These are phyloP conservation scores for Xylariaceae sp. DNA, from an alignment of 2,329 filamentous ascomycete species.

Conservation along the genomic window DNA sequence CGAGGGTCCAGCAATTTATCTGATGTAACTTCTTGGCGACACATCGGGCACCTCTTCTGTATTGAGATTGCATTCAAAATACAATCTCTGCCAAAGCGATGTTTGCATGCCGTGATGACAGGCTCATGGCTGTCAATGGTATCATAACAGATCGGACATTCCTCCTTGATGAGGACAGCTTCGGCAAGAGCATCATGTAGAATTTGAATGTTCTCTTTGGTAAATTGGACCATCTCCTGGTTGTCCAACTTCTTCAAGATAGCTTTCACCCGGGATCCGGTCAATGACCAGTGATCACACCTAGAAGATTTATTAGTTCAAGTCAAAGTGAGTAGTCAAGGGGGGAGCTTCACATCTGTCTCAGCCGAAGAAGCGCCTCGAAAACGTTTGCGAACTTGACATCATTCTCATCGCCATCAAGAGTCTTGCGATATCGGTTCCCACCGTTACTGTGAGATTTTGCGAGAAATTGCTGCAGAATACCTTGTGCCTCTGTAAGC, in stretches of 20 bases:
- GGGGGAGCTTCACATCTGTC: slow-evolving; percentile 56
- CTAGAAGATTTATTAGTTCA: slow-evolving; percentile 31
- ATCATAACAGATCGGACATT: slow-evolving; percentile 80
- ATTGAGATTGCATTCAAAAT: slow-evolving; percentile 70
- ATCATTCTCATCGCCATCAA: slow-evolving; percentile 33
- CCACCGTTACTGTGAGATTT: slow-evolving; percentile 23
- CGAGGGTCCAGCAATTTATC: slow-evolving; percentile 61
- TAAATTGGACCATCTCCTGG: slow-evolving; percentile 65
- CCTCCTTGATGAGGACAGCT: slow-evolving; percentile 74
- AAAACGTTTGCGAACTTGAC: slow-evolving; percentile 70
- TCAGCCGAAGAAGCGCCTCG: slow-evolving; percentile 75
- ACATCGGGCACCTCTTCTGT: slow-evolving; percentile 82
- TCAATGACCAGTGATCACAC: slow-evolving; percentile 86
- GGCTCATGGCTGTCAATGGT: slow-evolving; percentile 56
- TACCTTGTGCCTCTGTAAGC: slow-evolving; percentile 68
- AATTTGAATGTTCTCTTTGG: slow-evolving; percentile 65
- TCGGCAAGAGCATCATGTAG: slow-evolving; percentile 73
- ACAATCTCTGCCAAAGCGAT: slow-evolving; percentile 71
- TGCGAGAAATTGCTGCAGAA: slow-evolving; percentile 54
- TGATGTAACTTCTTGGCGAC: slow-evolving; percentile 63
- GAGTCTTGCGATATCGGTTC: slow-evolving; percentile 32
- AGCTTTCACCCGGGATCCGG: slow-evolving; percentile 68
- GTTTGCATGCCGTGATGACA: slow-evolving; percentile 81
- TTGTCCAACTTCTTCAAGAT: slow-evolving; percentile 66
- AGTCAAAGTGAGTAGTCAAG: background rate